Evolutionary conservation across 345 rosid genomes (phyloP).

Genomic region (Aegle marmelos): DNA sequence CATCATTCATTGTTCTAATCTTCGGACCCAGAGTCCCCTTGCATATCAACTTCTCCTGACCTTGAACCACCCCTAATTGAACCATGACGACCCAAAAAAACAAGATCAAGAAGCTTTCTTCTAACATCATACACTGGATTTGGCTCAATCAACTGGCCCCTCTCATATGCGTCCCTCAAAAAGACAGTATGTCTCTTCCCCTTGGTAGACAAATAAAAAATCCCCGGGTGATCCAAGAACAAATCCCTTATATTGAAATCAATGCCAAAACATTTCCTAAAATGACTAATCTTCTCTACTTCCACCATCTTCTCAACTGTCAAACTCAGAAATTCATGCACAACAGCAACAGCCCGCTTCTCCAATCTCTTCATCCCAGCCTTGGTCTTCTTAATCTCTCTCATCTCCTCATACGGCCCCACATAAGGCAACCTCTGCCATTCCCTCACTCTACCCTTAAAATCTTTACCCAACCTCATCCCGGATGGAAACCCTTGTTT

Average conservation of each 20-base stretch:
- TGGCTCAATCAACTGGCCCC: slow-evolving; percentile 58
- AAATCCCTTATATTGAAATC: slow-evolving; percentile 80
- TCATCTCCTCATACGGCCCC: slow-evolving; percentile 69
- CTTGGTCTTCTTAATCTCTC: slow-evolving; percentile 46
- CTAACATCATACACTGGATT: slow-evolving; percentile 68
- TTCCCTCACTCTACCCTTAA: slow-evolving; percentile 69
- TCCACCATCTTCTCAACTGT: slow-evolving; percentile 92
- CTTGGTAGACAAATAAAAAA: slow-evolving; percentile 78
- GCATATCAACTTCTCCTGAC: slow-evolving; percentile 5
- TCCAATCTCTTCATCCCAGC: slow-evolving; percentile 48
- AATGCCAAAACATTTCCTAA: slow-evolving; percentile 73
- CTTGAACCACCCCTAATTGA: slow-evolving; percentile 27
- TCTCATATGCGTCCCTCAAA: slow-evolving; percentile 84
- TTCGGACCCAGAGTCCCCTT: slow-evolving; percentile 17
- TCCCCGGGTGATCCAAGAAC: slow-evolving; percentile 91
- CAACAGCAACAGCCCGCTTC: slow-evolving; percentile 74
- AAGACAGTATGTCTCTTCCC: slow-evolving; percentile 83
- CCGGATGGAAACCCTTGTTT: slow-evolving; percentile 76
- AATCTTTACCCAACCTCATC: slow-evolving; percentile 75
- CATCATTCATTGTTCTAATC: slow-evolving; percentile 17
- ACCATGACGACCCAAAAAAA: slow-evolving; percentile 62
- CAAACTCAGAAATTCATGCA: slow-evolving; percentile 76
- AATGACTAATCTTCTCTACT: slow-evolving; percentile 93
- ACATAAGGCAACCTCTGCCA: slow-evolving; percentile 77
- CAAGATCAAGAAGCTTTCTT: slow-evolving; percentile 84